Percentiles rank a stretch among this genome's conserved stretches.
Conservation (phyloP, 2,329 filamentous ascomycete species). For the Aureobasidium melanogenum region DNA sequence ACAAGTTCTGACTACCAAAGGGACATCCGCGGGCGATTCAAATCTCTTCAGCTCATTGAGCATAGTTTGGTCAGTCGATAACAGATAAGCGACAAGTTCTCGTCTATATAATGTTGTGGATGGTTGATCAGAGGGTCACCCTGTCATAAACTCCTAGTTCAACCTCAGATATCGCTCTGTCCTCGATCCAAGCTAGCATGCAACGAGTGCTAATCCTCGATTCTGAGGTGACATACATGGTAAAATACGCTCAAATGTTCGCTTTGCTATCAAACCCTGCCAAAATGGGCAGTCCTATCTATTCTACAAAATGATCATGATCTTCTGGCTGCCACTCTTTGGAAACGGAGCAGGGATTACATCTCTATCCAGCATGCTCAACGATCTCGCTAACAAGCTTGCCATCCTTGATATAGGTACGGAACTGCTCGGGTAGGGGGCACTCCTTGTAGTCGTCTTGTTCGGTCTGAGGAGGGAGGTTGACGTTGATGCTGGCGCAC, state of each 20-base stretch:
- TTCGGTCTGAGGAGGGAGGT: slow-evolving; percentile 60
- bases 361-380: slow-evolving; percentile 69
- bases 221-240: not conserved
- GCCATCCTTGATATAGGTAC: slow-evolving; percentile 68
- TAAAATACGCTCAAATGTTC: not conserved
- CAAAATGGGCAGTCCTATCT: slow-evolving; percentile 1
- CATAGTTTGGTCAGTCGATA: not conserved
- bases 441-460: slow-evolving; percentile 80
- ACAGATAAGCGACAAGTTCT: not conserved
- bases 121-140: not conserved
- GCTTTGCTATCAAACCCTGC: not conserved
- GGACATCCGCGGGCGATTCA: not conserved
- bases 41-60: not conserved
- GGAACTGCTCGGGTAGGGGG: slow-evolving; percentile 81
- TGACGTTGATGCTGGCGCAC: slow-evolving; percentile 77
- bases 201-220: too few relatives aligned
- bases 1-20: not conserved
- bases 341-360: not conserved
- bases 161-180: not conserved
- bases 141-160: not conserved
- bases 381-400: slow-evolving; percentile 88
- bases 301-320: slow-evolving; percentile 3
- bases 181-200: not conserved
- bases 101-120: not conserved
- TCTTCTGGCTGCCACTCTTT: not conserved